A percentile compares a stretch with the other conserved stretches of the same genome.
phyloP scores from a whole-genome alignment of 176 grass and related monocot genomes.

The Phragmites australis region DNA sequence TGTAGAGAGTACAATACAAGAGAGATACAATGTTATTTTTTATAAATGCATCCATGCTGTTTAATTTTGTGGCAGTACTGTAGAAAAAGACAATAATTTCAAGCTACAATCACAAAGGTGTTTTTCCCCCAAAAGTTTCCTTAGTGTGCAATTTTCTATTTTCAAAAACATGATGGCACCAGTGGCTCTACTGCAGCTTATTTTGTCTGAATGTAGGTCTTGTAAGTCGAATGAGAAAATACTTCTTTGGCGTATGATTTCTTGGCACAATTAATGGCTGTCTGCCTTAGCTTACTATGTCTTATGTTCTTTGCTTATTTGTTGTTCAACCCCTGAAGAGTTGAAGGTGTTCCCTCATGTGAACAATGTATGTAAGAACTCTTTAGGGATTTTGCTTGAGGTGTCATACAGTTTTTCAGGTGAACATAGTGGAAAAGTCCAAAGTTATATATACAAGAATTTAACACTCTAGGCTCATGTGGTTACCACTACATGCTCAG shows the following conservation, averaged over 20 bases:
- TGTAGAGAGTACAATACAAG: not conserved
- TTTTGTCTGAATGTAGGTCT: not conserved
- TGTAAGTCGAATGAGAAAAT: not conserved
- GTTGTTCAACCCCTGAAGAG: not conserved
- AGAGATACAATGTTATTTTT: not conserved
- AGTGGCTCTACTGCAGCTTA: not conserved
- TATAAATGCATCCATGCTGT: not conserved
- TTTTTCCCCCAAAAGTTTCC: no score
- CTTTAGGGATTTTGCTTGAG: not conserved
- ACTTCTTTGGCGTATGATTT: not conserved
- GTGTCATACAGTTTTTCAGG: not conserved
- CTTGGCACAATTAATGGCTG: not conserved
- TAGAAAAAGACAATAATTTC: no score
- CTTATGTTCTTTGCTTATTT: not conserved
- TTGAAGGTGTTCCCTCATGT: not conserved
- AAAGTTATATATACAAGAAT: not conserved
- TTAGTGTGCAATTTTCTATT: not conserved
- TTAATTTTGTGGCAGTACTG: no score
- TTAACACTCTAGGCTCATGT: slow-evolving; percentile 3
- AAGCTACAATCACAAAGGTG: no score
- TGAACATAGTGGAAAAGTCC: not conserved
- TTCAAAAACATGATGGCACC: not conserved
- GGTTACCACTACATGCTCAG: slow-evolving; percentile 37
- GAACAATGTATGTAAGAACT: not conserved
- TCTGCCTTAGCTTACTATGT: not conserved